Base-by-base conservation (phyloP, 805 yeast species). In the Candida palmyrensis region DNA sequence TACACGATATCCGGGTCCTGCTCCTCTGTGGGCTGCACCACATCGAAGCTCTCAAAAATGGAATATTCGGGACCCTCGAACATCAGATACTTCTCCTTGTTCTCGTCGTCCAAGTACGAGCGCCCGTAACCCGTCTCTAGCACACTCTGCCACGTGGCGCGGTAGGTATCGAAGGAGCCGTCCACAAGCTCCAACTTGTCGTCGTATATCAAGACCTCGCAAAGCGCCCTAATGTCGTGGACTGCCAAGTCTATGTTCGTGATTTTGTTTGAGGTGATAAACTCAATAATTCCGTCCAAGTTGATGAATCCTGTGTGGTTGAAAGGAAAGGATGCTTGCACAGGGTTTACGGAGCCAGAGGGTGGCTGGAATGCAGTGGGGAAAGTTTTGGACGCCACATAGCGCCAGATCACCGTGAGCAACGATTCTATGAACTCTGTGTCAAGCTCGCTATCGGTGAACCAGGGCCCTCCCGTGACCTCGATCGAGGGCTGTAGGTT, bases 381-480 rank as follows among this genome's bases (percentile, higher is more conserved):
- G 50, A 68, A 83, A 1, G 96, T 75, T 45, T 73, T 76, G 20
- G 78, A 73, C 2, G 90, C 84, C 7, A 86, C 79, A 56, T 66
- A 90, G 44, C 92, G 70, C 96, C 97, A 92, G 6, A 89, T 78
- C 27, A 89, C 89, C 14, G 86, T 77, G 43, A 86, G 57, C 35
- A 92, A 62, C 30, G 87, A 77, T 44, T 86, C 90, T 38, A 92
- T 89, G 49, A 92, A 92, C 57, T 90, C 97, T 3, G 87, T 79
- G 53, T 92, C 98, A 37, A 92, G 68, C 57, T 92, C 97, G 22
- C 89, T 79, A 53, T 92, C 98, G 0, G 97, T 88, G 53, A 89
- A 92, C 98, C 98, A 92, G 3, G 97, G 97, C 4, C 98, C 98
- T 43, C 98, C 98, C 0, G 97, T 92, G 24, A 92, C 92, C 44